phyloP scores from a whole-genome alignment of 2,329 filamentous ascomycete genomes.

The Falciphora oryzae region DNA sequence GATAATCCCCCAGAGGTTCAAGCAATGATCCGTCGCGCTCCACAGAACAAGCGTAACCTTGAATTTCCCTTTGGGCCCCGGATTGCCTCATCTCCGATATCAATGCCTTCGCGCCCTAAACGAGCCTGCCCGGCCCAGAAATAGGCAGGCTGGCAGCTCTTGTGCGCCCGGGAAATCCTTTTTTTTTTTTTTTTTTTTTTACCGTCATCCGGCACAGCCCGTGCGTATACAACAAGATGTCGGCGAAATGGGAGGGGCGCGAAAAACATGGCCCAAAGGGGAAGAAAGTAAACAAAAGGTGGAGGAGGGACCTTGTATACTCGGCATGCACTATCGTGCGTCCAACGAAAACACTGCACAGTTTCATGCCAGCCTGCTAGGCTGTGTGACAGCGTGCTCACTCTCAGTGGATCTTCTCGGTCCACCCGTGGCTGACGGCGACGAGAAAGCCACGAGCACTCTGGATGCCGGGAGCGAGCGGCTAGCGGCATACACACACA shows the following conservation, averaged over 20 bases:
- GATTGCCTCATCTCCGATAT: constrained; percentile 4
- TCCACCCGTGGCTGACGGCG: neutral
- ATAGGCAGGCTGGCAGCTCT: neutral
- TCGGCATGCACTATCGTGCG: too few species aligned
- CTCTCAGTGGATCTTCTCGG: neutral
- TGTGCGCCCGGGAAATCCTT: neutral
- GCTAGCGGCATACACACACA: neutral
- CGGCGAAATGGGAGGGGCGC: neutral
- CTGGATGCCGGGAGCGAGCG: too few species aligned
- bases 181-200: too few species aligned
- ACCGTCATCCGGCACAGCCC: too few species aligned
- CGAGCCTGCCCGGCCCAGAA: too few species aligned
- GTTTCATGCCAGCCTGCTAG: neutral
- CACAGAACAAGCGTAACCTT: neutral
- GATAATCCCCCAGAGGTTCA: neutral
- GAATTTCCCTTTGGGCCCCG: neutral
- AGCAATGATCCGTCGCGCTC: neutral
- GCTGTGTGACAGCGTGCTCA: neutral
- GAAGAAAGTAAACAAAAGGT: neutral
- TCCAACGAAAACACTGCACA: neutral
- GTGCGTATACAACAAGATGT: too few species aligned
- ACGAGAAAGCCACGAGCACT: neutral
- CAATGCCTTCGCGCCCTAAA: neutral
- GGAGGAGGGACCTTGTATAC: neutral
- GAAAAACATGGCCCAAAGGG: neutral